Percentiles rank a stretch among this genome's conserved stretches.
phyloP scores from a whole-genome alignment of 2,329 filamentous ascomycete genomes.

The Byssochlamys sp. region DNA sequence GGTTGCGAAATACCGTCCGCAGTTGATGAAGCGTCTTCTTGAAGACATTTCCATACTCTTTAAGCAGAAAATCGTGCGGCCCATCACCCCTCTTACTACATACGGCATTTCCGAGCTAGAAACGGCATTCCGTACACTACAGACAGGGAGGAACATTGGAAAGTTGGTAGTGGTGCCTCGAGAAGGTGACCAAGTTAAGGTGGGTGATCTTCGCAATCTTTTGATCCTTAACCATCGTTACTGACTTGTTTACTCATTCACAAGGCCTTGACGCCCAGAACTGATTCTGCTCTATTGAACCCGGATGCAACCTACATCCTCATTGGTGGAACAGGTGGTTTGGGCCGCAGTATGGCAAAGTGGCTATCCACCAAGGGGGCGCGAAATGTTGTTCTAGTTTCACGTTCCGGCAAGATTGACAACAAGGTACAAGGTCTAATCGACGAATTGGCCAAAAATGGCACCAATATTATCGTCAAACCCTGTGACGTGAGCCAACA shows the following conservation, averaged over 20 bases:
- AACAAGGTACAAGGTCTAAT: neutral
- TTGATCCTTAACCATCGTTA: neutral
- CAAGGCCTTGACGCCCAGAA: neutral
- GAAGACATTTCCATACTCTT: neutral
- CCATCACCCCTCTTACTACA: neutral
- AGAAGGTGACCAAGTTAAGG: neutral
- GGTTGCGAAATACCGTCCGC: neutral
- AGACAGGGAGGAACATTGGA: neutral
- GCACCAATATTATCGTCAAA: neutral
- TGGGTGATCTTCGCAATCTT: neutral
- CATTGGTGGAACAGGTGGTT: conserved; percentile 21
- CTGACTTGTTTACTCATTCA: neutral
- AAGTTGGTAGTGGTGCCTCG: neutral
- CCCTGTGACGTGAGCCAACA: neutral
- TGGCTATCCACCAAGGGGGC: conserved; percentile 22
- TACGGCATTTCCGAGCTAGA: neutral
- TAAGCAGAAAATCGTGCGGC: neutral
- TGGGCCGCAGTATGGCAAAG: conserved; percentile 17
- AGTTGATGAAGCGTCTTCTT: neutral
- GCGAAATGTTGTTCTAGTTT: conserved; percentile 19
- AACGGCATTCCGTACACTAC: neutral
- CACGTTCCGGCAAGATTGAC: neutral
- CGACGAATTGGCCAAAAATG: neutral
- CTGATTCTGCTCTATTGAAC: neutral
- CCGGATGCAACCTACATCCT: conserved; percentile 15